Evolutionary conservation across 176 grass and related monocot genomes (phyloP).

Genomic region (Hordeum vulgare): MorexV3_pseudomolecules_assembly NC_058523.1:449159575-449160074

Average conservation of each 20-base stretch:
- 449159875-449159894: neutral
- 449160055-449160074: neutral
- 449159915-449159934: neutral
- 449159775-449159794: neutral
- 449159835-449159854: neutral
- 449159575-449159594: slow-evolving; percentile 60
- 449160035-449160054: neutral
- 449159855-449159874: neutral
- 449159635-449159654: slow-evolving; percentile 45
- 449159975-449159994: neutral
- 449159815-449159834: neutral
- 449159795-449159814: neutral
- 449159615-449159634: slow-evolving; percentile 14
- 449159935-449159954: neutral
- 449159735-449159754: neutral
- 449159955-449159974: neutral
- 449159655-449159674: slow-evolving; percentile 28
- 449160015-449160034: neutral
- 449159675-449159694: slow-evolving; percentile 12
- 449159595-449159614: slow-evolving; percentile 29
- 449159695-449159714: neutral
- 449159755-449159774: neutral
- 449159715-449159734: neutral
- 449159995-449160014: neutral
- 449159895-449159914: neutral